Base-by-base conservation (phyloP, 75 land plant genomes). In the Cupressus sempervirens region DNA sequence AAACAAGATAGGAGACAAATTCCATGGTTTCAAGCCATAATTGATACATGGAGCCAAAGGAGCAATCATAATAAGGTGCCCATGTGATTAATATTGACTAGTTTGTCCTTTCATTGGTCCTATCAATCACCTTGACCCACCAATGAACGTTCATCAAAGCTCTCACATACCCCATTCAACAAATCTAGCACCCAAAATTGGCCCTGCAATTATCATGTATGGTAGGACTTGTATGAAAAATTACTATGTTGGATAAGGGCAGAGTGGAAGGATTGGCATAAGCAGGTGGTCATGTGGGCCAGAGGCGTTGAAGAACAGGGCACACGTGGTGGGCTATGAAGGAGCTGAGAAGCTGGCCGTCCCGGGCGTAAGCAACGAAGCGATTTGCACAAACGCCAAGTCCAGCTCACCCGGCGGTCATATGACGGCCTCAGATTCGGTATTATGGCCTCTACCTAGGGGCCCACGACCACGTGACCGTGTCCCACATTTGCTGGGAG, bases 401-500 rank as follows among this genome's bases (percentile, higher is more conserved):
- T 5, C 46, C 46, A 77, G 20, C 46, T 41, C 50, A 43, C 1
- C 1, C 46, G 81, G 46, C 41, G 81, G 50, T 45, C 81, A 79
- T 79, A 45, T 45, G 50, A 45, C 3, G 35, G 12, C 35, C 32
- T 70, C 32, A 70, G 74, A 70, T 70, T 30, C 74, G 34, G 10
- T 70, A 70, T 70, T 70, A 70, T 70, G 34, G 35, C 10, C 6
- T 79, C 14, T 45, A 43, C 29, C 29, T 43, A 2, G 32, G 81
- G 81, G 48, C 81, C 81, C 81, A 9, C 81, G 2, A 9, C 32
- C 81, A 79, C 81, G 81, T 79, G 81, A 79, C 81, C 81, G 50
- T 79, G 81, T 79, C 43, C 46, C 81, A 26, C n/a, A 40, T 79
- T 30, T 10, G 81, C 30, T 79, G 45, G 48, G 80, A n/a, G 11